Evolutionary conservation across 2,329 filamentous ascomycete genomes (phyloP).

Genomic region (Fusarium tjaetaba): DNA sequence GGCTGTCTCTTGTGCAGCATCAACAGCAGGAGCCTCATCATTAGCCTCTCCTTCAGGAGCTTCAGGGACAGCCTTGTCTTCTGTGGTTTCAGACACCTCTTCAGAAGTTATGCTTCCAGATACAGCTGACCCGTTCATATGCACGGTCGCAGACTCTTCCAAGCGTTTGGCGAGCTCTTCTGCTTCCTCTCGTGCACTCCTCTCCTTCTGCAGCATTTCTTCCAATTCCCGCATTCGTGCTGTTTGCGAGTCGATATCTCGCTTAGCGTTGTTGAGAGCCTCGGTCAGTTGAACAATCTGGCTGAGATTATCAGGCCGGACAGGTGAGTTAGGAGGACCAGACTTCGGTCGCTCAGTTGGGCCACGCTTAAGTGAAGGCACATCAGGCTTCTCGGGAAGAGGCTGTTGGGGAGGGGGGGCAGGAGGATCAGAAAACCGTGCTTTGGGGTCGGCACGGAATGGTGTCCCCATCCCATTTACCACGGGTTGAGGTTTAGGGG

Average conservation of each 20-base stretch:
- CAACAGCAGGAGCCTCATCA: slow-evolving; percentile 48
- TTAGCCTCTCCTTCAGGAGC: slow-evolving; percentile 44
- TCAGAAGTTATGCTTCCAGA: slow-evolving; percentile 33
- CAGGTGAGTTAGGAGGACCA: slow-evolving; percentile 64
- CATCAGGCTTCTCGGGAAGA: slow-evolving; percentile 91
- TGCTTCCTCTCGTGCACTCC: slow-evolving; percentile 81
- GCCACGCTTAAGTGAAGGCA: slow-evolving; percentile 76
- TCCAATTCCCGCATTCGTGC: slow-evolving; percentile 84
- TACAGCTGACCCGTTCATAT: slow-evolving; percentile 45
- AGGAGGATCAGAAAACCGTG: slow-evolving; percentile 90
- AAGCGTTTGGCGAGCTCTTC: slow-evolving; percentile 83
- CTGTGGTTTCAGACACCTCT: slow-evolving; percentile 20
- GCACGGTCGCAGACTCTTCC: slow-evolving; percentile 60
- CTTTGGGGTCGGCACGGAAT: slow-evolving; percentile 78
- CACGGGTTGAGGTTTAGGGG: slow-evolving; percentile 57
- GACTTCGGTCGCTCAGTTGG: slow-evolving; percentile 79
- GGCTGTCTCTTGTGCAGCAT: slow-evolving; percentile 51
- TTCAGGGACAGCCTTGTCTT: slow-evolving; percentile 31
- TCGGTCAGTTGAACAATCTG: slow-evolving; percentile 89
- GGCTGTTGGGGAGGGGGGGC: slow-evolving; percentile 94
- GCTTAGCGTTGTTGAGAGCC: slow-evolving; percentile 82
- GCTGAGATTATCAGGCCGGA: slow-evolving; percentile 68
- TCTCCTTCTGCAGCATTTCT: slow-evolving; percentile 76
- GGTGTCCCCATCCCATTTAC: slow-evolving; percentile 62
- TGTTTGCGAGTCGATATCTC: slow-evolving; percentile 86